phyloP scores from a whole-genome alignment of 305 asterid species.

The Fraxinus baroniana region DNA sequence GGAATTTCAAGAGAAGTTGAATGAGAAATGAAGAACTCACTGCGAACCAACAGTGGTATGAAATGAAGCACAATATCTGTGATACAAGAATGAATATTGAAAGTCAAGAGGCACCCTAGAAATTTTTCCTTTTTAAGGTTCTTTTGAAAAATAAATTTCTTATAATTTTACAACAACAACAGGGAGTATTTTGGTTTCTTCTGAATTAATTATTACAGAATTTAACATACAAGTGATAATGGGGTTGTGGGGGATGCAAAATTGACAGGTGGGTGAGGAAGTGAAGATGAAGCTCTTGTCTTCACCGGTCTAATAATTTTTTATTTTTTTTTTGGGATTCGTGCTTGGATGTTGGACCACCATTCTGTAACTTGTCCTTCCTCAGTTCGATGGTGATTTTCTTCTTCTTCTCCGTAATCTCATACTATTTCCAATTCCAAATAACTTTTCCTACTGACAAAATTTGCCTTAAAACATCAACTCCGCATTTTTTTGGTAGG shows the following conservation, averaged over 20 bases:
- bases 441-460: not conserved
- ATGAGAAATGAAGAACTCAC: conserved; percentile 25
- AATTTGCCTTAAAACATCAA: not conserved
- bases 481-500: not conserved
- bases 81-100: conserved; percentile 32
- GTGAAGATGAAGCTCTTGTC: conserved; percentile 8
- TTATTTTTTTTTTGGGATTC: conserved; percentile 19
- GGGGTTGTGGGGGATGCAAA: conserved; percentile 22
- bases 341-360: not conserved
- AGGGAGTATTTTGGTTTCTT: conserved; percentile 15
- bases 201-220: not conserved
- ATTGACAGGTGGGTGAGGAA: conserved; percentile 26
- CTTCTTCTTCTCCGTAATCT: not conserved
- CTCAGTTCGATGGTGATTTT: not conserved
- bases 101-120: conserved; percentile 22
- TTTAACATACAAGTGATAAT: not conserved
- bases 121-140: not conserved
- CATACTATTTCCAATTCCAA: not conserved
- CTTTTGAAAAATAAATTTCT: conserved; percentile 13
- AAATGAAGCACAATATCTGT: conserved; percentile 26
- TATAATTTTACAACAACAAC: conserved; percentile 2
- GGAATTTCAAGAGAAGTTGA: not conserved
- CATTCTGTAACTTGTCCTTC: conserved; percentile 17
- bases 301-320: conserved; percentile 14
- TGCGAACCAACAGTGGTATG: conserved; percentile 20